Evolutionary conservation across 2,329 filamentous ascomycete genomes (phyloP).

Genomic region (Diplodia sapinea): DNA sequence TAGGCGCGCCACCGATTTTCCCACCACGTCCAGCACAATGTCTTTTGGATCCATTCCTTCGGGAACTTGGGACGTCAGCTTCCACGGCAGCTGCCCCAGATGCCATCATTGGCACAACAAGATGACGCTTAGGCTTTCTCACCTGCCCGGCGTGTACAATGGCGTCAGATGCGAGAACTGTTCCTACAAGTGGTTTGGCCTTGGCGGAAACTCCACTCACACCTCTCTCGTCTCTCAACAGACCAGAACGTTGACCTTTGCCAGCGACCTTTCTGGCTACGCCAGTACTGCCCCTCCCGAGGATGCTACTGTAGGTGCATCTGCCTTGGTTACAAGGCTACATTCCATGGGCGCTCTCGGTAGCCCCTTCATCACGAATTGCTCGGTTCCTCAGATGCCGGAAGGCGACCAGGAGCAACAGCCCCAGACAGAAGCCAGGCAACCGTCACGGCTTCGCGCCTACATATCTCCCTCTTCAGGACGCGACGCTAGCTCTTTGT

Average conservation of each 20-base stretch:
- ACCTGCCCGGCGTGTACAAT: conserved; percentile 29
- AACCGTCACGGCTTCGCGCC: background rate
- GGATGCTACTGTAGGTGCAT: background rate
- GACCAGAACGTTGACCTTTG: conserved; percentile 19
- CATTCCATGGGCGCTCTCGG: conserved; percentile 32
- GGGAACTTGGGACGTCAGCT: conserved; percentile 25
- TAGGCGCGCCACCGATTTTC: conserved; percentile 2
- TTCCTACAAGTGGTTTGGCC: conserved; percentile 32
- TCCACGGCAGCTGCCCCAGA: conserved; percentile 33
- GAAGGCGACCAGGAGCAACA: background rate
- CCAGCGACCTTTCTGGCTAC: conserved; percentile 4
- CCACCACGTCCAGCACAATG: conserved; percentile 22
- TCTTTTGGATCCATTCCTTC: conserved; percentile 23
- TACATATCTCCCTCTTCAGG: conserved; percentile 6
- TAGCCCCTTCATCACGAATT: conserved; percentile 27
- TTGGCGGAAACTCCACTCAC: conserved; percentile 33
- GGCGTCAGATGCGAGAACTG: conserved; percentile 33
- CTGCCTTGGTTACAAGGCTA: conserved; percentile 15
- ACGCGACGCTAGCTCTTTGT: conserved; percentile 6
- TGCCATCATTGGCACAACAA: conserved; percentile 33
- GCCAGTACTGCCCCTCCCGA: background rate
- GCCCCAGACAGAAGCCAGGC: background rate
- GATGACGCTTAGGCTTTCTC: conserved; percentile 25
- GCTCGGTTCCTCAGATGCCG: conserved; percentile 14
- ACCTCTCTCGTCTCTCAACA: conserved; percentile 32